Base-by-base conservation (phyloP, 2,329 filamentous ascomycete species). In the Sporothrix phasma region DNA sequence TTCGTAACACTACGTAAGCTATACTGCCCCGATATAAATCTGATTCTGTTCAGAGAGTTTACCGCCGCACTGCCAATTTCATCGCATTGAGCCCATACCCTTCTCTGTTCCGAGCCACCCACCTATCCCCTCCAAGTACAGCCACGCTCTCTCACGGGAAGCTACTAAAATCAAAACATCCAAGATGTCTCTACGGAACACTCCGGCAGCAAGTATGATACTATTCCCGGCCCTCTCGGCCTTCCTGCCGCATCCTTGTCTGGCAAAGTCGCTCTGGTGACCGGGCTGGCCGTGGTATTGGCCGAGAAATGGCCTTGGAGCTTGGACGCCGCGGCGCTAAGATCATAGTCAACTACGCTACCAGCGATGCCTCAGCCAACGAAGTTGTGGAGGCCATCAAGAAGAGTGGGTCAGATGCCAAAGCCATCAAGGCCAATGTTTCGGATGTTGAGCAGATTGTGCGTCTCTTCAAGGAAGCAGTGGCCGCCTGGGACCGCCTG, bases 281-380 rank as follows among this genome's bases (percentile, higher is more conserved):
- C 72, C 3, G 72, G 72, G 69, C 73, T 3, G 72, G 78, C 34
- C 80, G 86, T 5, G 86, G 88, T 69, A 81, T 86, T 54, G 83
- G 82, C n/a, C 82, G 84, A 13, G 82, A 84, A 67, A 78, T 87
- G 24, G 83, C 83, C 7, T 83, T 85, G 0, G 69, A 72, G 65
- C 70, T 73, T 2, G 72, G 70, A 26, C 68, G 69, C 2, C 67
- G 66, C 34, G 72, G 72, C 29, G 72, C 71, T 53, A 72, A 71
- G 51, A 79, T 81, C 31, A 66, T 72, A 45, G 64, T 68, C 63
- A 69, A 68, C 67, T 79, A 72, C 66, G 69, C 69, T 63, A 69
- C 69, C 67, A 69, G 67, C 66, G 66, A 67, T 34, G 63, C 66
- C 19, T 66, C 69, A 1, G 69, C 69, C 1, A 53, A 66, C 15